Conservation (phyloP, 1,139 yeast genomes). For the Diutina catenulata region DNA sequence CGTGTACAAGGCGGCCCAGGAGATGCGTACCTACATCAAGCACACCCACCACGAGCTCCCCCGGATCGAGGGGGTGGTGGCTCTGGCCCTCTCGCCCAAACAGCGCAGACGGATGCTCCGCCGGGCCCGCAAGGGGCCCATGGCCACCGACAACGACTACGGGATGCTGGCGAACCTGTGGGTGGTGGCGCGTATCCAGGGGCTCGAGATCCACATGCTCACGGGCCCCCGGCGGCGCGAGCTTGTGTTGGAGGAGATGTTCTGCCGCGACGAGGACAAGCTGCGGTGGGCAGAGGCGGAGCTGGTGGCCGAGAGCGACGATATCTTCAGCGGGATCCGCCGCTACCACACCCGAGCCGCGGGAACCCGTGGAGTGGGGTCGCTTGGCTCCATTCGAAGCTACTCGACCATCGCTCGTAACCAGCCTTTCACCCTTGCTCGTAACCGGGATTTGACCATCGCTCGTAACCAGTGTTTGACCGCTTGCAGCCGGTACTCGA, state of each 20-base stretch:
- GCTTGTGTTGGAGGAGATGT: conserved; percentile 59
- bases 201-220: conserved; percentile 58
- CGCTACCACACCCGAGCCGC: conserved; percentile 37
- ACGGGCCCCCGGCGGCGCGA: conserved; percentile 57
- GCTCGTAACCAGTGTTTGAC: too few species aligned
- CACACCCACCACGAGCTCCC: conserved; percentile 29
- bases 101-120: conserved; percentile 52
- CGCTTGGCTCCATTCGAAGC: too few species aligned
- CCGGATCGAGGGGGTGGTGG: conserved; percentile 58
- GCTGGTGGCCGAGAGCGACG: conserved; percentile 19
- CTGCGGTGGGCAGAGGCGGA: conserved; percentile 14
- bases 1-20: conserved; percentile 57
- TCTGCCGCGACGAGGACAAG: conserved; percentile 39
- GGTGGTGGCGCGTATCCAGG: conserved; percentile 71
- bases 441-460: too few species aligned
- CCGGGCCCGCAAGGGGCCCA: conserved; percentile 43
- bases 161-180: conserved; percentile 58
- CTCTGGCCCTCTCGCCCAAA: conserved; percentile 44
- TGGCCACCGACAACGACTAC: conserved; percentile 43
- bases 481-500: too few species aligned
- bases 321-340: conserved; percentile 37
- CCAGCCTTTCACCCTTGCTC: too few species aligned
- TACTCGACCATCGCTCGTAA: too few species aligned
- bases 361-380: too few species aligned
- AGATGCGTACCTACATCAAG: conserved; percentile 32